Base-by-base conservation (phyloP, 345 rosid genomes). In the Physaria fendleri region DNA sequence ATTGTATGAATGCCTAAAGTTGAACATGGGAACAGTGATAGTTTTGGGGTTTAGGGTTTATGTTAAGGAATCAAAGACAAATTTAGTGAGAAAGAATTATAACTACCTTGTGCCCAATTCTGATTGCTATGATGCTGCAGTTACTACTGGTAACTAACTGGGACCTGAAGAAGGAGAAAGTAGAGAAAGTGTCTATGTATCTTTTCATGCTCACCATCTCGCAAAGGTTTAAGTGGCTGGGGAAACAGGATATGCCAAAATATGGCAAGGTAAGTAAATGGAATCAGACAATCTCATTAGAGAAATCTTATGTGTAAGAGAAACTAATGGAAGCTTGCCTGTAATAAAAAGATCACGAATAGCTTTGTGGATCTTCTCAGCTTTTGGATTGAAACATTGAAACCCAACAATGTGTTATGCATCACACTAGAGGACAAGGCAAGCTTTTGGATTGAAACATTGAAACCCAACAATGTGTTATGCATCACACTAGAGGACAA, bases 131-230 rank as follows among this genome's bases (percentile, higher is more conserved):
- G 59, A 78, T 41, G 73, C 90, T 93, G 82, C 89, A 93, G 83
- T 89, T 93, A 74, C 83, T 83, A 91, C 99, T n/a, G n/a, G n/a
- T n/a, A n/a, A n/a, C n/a, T 93, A 53, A 64, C 77, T 45, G 99
- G 87, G 62, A 93, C 97, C 75, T 93, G 99, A 60, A 89, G 91
- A 56, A 89, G 90, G 32, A 93, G 99, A 79, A 93, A 93, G 80
- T 83, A 93, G 59, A 93, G 83, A 65, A 89, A 80, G 69, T 82
- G 80, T 66, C 95, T 78, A 29, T 97, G 82, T 72, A 89, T 94
- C 76, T 79, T 86, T 72, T 83, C 97, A 79, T 86, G 95, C 68
- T 93, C 97, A 58, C 95, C 99, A 61, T 89, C 99, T 83, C 85
- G 89, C 88, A 89, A 79, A 24, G 97, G 89, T 76, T 89, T 95